Evolutionary conservation across 768 basidiomycete species (phyloP).

Genomic region (Collybiopsis confluens): DNA sequence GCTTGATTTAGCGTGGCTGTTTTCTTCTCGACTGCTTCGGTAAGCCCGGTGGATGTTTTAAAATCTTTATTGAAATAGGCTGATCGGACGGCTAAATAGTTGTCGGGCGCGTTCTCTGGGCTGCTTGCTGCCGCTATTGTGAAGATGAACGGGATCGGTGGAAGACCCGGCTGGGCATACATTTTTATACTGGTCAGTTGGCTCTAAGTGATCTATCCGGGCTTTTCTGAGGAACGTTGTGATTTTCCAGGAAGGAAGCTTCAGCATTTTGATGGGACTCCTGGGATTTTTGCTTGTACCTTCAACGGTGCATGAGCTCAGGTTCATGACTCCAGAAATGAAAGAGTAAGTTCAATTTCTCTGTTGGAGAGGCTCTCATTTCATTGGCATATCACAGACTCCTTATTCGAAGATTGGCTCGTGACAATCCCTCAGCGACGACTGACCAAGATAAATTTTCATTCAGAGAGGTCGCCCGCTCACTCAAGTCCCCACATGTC

Average conservation of each 20-base stretch:
- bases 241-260: constrained; percentile 36
- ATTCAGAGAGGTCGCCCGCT: too few relatives aligned
- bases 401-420: too few relatives aligned
- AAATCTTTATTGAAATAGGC: too few relatives aligned
- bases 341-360: constrained; percentile 14
- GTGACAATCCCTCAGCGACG: too few relatives aligned
- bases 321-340: constrained; percentile 29
- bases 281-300: constrained; percentile 34
- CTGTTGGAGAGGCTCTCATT: constrained; percentile 9
- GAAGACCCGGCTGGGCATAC: constrained; percentile 45
- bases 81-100: constrained; percentile 18
- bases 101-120: constrained; percentile 43
- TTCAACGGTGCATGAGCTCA: constrained; percentile 22
- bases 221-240: too few relatives aligned
- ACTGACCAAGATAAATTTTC: too few relatives aligned
- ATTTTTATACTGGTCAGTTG: constrained; percentile 30
- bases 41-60: constrained; percentile 13
- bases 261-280: constrained; percentile 40
- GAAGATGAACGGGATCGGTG: constrained; percentile 39
- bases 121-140: constrained; percentile 43
- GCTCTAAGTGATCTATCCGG: too few relatives aligned
- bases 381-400: too few relatives aligned
- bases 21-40: constrained; percentile 23
- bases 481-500: neutral
- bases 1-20: constrained; percentile 18